Evolutionary conservation across 768 basidiomycete genomes (phyloP), one percentile per base, ranked within the genome.

Genomic region (Mycena olivaceomarginata): DNA sequence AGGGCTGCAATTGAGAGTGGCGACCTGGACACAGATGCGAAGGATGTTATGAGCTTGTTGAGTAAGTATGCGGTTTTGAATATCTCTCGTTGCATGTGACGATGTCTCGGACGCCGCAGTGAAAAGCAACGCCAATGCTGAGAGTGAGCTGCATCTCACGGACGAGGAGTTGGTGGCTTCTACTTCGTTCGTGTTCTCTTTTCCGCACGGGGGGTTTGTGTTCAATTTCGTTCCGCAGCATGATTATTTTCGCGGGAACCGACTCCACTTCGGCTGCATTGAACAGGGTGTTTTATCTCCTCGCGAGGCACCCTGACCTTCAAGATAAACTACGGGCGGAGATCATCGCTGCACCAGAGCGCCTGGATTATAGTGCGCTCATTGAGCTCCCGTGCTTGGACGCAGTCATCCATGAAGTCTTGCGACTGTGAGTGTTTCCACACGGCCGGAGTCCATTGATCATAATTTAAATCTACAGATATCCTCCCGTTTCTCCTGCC

Each of bases 1-100:
- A 72, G 53, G 16, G n/a, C 20, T 11, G 46, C 31, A 11, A 39
- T 72, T 4, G 62, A 64, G 18, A 41, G 62, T 20, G 62, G 40
- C 2, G 5, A 41, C 2, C 39, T 40, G 16, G 37, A 62, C 16
- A 62, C 16, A 12, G 51, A 48, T 18, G 62, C 11, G 13, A 72
- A 72, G 60, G 70, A 72, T 51, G 12, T 72, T n/a, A 72, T 72
- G 60, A 72, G 46, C 16, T 4, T 72, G 11, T 20, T 72, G 7
- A 16, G 70, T 63, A 45, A 31, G n/a, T 31, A 31, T 31, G 31
- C 31, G 31, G 31, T 31, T 31, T 31, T 31, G 31, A 31, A 31
- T 31, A 31, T 31, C 31, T 31, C 31, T 31, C 31, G 31, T 31
- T 31, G 3, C 31, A 31, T 4, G 4, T 31, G 31, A 4, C 2